A percentile compares a stretch with the other conserved stretches of the same genome.
phyloP scores from a whole-genome alignment of 768 basidiomycete species.

The Asterophora parasitica region DNA sequence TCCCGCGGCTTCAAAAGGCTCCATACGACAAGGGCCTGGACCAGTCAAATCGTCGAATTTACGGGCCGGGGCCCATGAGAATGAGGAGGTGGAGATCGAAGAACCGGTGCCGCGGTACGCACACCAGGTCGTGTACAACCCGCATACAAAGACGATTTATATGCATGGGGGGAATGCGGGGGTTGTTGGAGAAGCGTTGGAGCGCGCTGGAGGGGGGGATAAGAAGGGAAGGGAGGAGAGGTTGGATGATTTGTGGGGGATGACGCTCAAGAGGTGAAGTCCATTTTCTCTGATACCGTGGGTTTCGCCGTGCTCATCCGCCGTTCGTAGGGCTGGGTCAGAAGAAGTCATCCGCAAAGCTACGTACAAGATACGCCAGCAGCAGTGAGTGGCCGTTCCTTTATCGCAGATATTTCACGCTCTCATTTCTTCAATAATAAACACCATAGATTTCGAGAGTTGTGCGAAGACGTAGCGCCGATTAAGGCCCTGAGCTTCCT shows the following conservation, averaged over 20 bases:
- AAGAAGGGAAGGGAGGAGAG: slow-evolving; percentile 36
- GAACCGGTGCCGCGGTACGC: slow-evolving; percentile 66
- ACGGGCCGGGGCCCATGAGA: too few relatives aligned
- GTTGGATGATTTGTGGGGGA: slow-evolving; percentile 77
- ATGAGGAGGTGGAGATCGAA: slow-evolving; percentile 17
- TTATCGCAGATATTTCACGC: not conserved
- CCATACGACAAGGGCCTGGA: not conserved
- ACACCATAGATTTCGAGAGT: slow-evolving; percentile 71
- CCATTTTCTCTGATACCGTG: not conserved
- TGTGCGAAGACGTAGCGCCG: slow-evolving; percentile 59
- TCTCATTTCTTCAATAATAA: too few relatives aligned
- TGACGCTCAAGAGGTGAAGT: slow-evolving; percentile 59
- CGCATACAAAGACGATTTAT: slow-evolving; percentile 48
- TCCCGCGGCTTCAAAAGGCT: not conserved
- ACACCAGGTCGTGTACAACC: slow-evolving; percentile 74
- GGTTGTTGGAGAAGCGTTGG: slow-evolving; percentile 11
- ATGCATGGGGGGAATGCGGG: slow-evolving; percentile 80
- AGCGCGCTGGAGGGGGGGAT: slow-evolving; percentile 22
- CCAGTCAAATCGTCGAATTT: too few relatives aligned
- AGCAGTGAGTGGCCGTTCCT: slow-evolving; percentile 49
- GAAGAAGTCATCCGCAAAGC: slow-evolving; percentile 63
- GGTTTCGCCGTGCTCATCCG: not conserved
- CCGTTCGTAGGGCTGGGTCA: slow-evolving; percentile 43
- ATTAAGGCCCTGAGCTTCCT: slow-evolving; percentile 69
- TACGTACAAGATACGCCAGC: slow-evolving; percentile 60